Base-by-base conservation (phyloP, 2,329 filamentous ascomycete genomes). In the Hymenoscyphus infarciens region DNA sequence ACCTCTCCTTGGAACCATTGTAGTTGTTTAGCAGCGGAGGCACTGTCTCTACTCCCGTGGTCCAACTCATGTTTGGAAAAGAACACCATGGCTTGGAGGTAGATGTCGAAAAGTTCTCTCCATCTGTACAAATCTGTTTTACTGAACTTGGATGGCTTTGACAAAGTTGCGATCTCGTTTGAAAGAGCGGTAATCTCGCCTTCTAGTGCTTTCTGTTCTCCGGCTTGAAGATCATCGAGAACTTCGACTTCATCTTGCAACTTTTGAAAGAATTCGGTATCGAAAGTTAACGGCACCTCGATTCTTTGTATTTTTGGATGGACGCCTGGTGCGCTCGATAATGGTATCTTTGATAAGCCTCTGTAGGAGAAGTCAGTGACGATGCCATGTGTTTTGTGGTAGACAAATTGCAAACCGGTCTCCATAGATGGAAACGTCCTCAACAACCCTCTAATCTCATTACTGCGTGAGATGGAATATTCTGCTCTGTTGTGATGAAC, bases 81-180 rank as follows among this genome's bases (percentile, higher is more conserved):
- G 77, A 96, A 96, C 33, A 96, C 82, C 61, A 88, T 84, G 7
- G 88, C 88, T 61, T 95, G 88, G 13, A 93, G 77, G 71, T 96
- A 96, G 0, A 94, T 77, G 64, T 92, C 87, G 70, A 96, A 94
- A 66, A 96, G 87, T 67, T 88, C 83, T 57, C 92, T 85, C 92
- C 92, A 96, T 42, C 82, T 83, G 60, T 87, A 84, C 27, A 96
- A 77, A 72, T 95, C 89, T 54, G 80, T 87, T 65, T 83, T 85
- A 55, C 83, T 82, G 22, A 85, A 83, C 60, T 78, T 81, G 27
- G 83, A 83, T 2, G 89, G 89, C 63, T 85, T 84, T 0, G 89
- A 85, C 5, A 69, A 60, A 3, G 54, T 79, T 79, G 85, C 80
- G 25, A 96, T 82, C 33, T 87, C 82, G 31, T 82, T 78, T 3